Base-by-base conservation (phyloP, 2,329 filamentous ascomycete species). In the Fusarium penzigii region DNA sequence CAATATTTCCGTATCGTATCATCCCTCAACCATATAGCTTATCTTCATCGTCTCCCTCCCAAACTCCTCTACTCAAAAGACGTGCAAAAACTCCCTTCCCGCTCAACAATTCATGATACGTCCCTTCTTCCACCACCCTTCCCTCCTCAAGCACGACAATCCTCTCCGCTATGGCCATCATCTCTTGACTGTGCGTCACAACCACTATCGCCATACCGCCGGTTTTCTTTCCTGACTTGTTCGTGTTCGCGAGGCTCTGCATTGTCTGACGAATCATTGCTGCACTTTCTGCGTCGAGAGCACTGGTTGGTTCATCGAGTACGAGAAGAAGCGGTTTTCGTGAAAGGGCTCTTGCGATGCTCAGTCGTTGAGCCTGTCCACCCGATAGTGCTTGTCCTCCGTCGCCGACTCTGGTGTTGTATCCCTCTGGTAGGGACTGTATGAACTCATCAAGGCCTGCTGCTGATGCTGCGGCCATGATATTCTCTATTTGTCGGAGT, bases 291-390 rank as follows among this genome's bases (percentile, higher is more conserved):
- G 80, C 78, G 64, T 97, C 92, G 0, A 97, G 76, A 1, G 88
- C 87, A 25, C 86, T 89, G 0, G 92, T 97, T 1, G 92, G 90
- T 72, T 97, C 92, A 63, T 97, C 93, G 2, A 97, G 74, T 2
- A 97, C 80, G 14, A 97, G 73, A 2, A 97, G 75, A 39, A 81
- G 78, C 0, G 92, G 92, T 13, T 79, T 75, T 0, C 90, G 80
- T 0, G 89, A 80, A 0, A 97, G 75, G 0, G 92, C 91, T 2
- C 92, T 79, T 0, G 92, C 91, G 54, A 97, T 92, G 17, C 86
- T 86, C 2, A 97, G 70, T 1, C 91, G 80, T 68, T 97, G 92
- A 1, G 87, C 83, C 68, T 97, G 92, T 0, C 93, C 93, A 0
- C 90, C 91, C 0, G 87, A 92, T 0, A 97, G 71, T 0, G 80